Evolutionary conservation across 805 yeast genomes (phyloP), one percentile per base, ranked within the genome.

Genomic region (Candida nemodendra): DNA sequence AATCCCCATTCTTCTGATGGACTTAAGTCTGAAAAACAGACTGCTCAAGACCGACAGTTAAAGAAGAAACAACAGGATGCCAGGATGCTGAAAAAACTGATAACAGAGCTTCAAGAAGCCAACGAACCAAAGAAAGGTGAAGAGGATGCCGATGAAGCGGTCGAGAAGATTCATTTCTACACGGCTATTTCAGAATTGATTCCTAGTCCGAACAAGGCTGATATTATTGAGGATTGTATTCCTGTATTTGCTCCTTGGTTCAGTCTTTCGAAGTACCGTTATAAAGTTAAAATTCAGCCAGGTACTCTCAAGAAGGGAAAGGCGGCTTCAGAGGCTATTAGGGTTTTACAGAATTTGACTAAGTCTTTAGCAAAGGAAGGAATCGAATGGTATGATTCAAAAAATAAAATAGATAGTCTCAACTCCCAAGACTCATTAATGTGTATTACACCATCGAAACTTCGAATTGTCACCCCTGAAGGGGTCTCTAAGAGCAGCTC

Each of bases 221-320:
- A 85, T 53, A 64, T 53, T 3, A 65, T 85, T 9, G 52, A 69
- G 9, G 85, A 79, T 40, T 78, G 84, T 5, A 74, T 91, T 9
- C 95, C 96, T 1, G 79, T 87, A 14, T 91, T 89, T 70, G 97
- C 93, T 0, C 99, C 99, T 2, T 93, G 96, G 96, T 62, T 76
- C 9, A 73, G 97, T 0, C 59, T 93, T 46, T 72, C 68, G 42
- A 84, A 84, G 56, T 77, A 72, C 59, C 81, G 84, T 53, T 89
- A 85, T 63, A 88, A 88, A 57, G 81, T 86, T 24, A 91, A 91
- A 58, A 63, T 91, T 21, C 85, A 80, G 48, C 90, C 95, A 0
- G 86, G 86, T 3, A 68, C 74, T 19, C 79, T 81, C 18, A 93
- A 93, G 59, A 90, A 91, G 57, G 95, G 96, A 2, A 93, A 93